phyloP scores from a whole-genome alignment of 1,139 yeast genomes.

The Suhomyces bokatorum region DNA sequence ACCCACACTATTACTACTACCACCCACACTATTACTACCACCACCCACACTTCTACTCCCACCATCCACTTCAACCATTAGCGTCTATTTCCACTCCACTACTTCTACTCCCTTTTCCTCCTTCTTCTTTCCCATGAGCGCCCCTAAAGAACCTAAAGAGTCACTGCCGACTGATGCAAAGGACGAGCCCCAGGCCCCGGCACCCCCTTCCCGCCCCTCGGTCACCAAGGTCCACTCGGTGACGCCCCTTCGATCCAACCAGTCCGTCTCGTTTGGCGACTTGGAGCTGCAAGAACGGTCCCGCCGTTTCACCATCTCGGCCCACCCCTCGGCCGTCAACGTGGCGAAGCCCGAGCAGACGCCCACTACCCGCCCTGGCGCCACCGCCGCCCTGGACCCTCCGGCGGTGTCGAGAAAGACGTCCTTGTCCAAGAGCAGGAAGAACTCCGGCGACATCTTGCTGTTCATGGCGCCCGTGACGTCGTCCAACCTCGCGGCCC shows the following conservation, averaged over 20 bases:
- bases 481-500: slow-evolving; percentile 5
- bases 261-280: slow-evolving; percentile 43
- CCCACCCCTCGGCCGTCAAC: slow-evolving; percentile 38
- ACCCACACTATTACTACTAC: not conserved
- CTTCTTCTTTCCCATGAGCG: slow-evolving; percentile 2
- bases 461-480: slow-evolving; percentile 15
- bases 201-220: not conserved
- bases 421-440: slow-evolving; percentile 13
- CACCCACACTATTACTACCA: no score
- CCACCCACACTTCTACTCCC: no score
- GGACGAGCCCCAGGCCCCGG: not conserved
- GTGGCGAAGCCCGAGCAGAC: slow-evolving; percentile 14
- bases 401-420: slow-evolving; percentile 13
- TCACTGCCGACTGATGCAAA: slow-evolving; percentile 9
- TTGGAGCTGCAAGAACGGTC: slow-evolving; percentile 40
- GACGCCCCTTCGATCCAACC: slow-evolving; percentile 15
- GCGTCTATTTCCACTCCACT: no score
- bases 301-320: slow-evolving; percentile 47
- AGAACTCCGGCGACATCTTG: slow-evolving; percentile 16
- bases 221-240: slow-evolving; percentile 10
- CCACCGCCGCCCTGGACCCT: slow-evolving; percentile 13
- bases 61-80: no score
- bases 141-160: slow-evolving; percentile 6
- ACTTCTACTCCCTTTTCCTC: no score
- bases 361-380: not conserved